phyloP scores from a whole-genome alignment of 495 filamentous ascomycete species.

The Neurospora sp. region DNA sequence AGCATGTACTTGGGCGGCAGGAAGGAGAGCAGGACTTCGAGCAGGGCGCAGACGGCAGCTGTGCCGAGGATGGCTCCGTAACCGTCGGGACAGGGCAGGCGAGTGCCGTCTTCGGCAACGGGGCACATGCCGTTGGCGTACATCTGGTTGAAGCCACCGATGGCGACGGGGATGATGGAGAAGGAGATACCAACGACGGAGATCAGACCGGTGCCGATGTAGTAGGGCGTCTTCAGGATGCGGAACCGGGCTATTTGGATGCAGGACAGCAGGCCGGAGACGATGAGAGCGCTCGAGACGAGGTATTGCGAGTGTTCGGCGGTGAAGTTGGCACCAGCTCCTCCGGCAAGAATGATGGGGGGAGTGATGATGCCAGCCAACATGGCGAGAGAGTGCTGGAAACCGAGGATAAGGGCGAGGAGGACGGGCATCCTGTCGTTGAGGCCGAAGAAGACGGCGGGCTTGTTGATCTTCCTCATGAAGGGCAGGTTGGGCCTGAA shows the following conservation, averaged over 20 bases:
- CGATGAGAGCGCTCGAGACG: constrained; percentile 82
- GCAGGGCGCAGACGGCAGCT: constrained; percentile 53
- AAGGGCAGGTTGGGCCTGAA: constrained; percentile 80
- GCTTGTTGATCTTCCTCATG: constrained; percentile 51
- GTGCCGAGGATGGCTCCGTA: constrained; percentile 84
- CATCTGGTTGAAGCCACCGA: constrained; percentile 73
- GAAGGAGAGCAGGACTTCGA: constrained; percentile 70
- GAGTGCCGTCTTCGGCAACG: constrained; percentile 47
- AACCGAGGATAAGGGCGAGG: constrained; percentile 51
- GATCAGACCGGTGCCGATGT: constrained; percentile 77
- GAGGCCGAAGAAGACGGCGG: constrained; percentile 80
- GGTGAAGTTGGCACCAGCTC: constrained; percentile 55
- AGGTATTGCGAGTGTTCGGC: constrained; percentile 61
- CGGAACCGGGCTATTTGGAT: constrained; percentile 83
- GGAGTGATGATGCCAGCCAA: constrained; percentile 58
- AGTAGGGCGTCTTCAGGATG: constrained; percentile 68
- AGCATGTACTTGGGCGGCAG: constrained; percentile 59
- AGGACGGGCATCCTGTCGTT: constrained; percentile 75
- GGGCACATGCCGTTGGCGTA: constrained; percentile 75
- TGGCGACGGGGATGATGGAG: constrained; percentile 75
- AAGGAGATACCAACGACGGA: constrained; percentile 88
- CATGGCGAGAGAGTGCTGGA: constrained; percentile 44
- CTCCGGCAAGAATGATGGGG: constrained; percentile 63
- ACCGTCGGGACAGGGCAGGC: constrained; percentile 70
- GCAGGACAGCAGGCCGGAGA: constrained; percentile 67